Evolutionary conservation across 176 grass and related monocot genomes (phyloP), one percentile per base, ranked within the genome.

Genomic region (Lolium perenne): DNA sequence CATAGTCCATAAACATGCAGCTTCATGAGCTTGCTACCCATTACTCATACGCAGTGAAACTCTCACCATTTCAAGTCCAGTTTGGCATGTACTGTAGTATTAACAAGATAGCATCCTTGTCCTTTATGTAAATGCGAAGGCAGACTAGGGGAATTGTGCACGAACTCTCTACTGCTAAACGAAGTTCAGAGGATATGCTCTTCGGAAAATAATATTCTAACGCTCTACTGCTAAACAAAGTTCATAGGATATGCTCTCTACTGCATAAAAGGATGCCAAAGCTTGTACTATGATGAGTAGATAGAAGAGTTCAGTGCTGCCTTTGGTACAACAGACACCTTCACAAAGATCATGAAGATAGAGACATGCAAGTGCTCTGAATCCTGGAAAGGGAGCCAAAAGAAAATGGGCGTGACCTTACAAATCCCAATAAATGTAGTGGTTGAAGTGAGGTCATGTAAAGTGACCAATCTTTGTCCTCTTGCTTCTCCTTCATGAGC

Each of bases 401-500:
- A 87, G 66, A 20, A 60, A 56, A 23, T 41, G 76, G 50, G 82
- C 77, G 62, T 85, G 86, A 85, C 80, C 82, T 43, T 43, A 80
- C 85, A 84, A 88, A 87, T 87, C 89, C 71, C 89, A 77, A 88
- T 91, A 91, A 88, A 89, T 88, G 87, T 53, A 83, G 79, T 82
- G 8, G 89, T 87, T 91, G 58, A 55, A 69, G 85, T 87, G 89
- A 86, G 78, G 87, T 83, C 90, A 79, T 79, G 79, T 67, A 79
- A 91, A 83, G 83, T 45, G 65, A 67, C 56, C 86, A 71, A 81
- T 84, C 60, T 83, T 86, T 83, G 79, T 84, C 82, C 64, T 85
- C 14, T 53, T 82, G 41, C 55, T 32, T 54, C 41, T 38, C 14
- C 50, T 64, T 65, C 66, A 74, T 63, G 58, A 58, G 74, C 73